These are phyloP conservation scores for Clonostachys byssicola DNA, from an alignment of 2,329 filamentous ascomycete genomes.

Conservation along the genomic window DNA sequence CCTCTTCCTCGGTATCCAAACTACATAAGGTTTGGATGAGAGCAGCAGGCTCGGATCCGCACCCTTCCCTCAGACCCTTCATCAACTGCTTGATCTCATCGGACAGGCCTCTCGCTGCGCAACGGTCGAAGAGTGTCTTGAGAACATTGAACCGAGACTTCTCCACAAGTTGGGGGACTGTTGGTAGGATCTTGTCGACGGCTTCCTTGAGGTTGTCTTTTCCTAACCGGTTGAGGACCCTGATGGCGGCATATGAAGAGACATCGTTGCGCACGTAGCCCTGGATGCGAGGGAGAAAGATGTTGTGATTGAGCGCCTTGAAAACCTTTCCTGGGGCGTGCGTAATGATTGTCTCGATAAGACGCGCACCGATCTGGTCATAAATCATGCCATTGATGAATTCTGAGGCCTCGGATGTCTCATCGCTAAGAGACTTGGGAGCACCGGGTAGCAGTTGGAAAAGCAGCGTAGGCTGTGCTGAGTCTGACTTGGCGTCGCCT, in stretches of 20 bases:
- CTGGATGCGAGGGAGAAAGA: slow-evolving; percentile 76
- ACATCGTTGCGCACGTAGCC: slow-evolving; percentile 85
- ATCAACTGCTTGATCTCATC: slow-evolving; percentile 44
- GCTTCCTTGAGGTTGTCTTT: slow-evolving; percentile 80
- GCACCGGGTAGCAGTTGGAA: slow-evolving; percentile 75
- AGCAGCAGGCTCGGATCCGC: slow-evolving; percentile 39
- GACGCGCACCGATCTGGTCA: slow-evolving; percentile 82
- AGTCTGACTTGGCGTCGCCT: slow-evolving; percentile 33
- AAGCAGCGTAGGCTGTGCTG: slow-evolving; percentile 54
- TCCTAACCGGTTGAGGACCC: slow-evolving; percentile 76
- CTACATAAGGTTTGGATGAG: slow-evolving; percentile 46
- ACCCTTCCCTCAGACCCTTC: slow-evolving; percentile 41
- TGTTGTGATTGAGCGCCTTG: slow-evolving; percentile 77
- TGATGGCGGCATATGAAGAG: slow-evolving; percentile 81
- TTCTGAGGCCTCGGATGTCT: slow-evolving; percentile 64
- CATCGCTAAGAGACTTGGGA: slow-evolving; percentile 64
- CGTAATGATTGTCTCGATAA: slow-evolving; percentile 82
- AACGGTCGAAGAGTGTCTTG: slow-evolving; percentile 79
- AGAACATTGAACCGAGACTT: slow-evolving; percentile 76
- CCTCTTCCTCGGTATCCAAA: slow-evolving; percentile 27
- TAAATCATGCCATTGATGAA: slow-evolving; percentile 89
- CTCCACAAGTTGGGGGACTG: slow-evolving; percentile 68
- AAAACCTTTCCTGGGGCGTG: slow-evolving; percentile 84
- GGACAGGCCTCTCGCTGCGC: slow-evolving; percentile 60
- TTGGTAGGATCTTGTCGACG: slow-evolving; percentile 66